A percentile compares a stretch with the other conserved stretches of the same genome.
Evolutionary conservation across 2,329 filamentous ascomycete species (phyloP).

Genomic region (Calonectria honghensis): DNA sequence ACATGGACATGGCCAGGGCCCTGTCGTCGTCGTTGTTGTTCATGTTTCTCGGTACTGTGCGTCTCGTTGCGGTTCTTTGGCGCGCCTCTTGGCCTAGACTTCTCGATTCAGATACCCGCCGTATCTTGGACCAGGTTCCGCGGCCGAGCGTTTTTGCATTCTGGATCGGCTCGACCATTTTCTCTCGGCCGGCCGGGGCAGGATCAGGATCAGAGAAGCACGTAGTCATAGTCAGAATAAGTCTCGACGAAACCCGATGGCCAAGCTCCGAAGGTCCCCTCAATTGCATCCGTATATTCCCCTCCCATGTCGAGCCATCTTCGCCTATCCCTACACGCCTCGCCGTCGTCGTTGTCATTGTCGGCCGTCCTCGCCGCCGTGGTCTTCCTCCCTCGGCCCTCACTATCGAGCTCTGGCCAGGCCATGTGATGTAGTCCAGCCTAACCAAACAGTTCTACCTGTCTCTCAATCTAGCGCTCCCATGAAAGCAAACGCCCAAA

Average conservation of each 20-base stretch:
- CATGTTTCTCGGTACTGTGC: slow-evolving; percentile 23
- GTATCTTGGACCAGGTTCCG: slow-evolving; percentile 28
- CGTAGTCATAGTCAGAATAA: slow-evolving; percentile 18
- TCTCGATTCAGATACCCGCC: slow-evolving; percentile 30
- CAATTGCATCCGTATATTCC: slow-evolving; percentile 21
- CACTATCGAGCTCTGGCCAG: neutral
- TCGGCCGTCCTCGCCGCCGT: too few species aligned
- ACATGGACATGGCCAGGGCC: slow-evolving; percentile 15
- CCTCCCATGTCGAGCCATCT: slow-evolving; percentile 15
- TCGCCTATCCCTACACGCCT: neutral
- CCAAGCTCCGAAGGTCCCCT: slow-evolving; percentile 20
- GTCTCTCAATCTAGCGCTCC: slow-evolving; percentile 39
- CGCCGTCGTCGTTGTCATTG: neutral
- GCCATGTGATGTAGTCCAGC: slow-evolving; percentile 22
- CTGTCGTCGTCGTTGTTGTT: slow-evolving; percentile 16
- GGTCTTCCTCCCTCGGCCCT: neutral
- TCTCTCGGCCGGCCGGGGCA: slow-evolving; percentile 32
- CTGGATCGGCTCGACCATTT: slow-evolving; percentile 32
- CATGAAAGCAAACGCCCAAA: slow-evolving; percentile 29
- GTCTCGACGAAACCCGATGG: slow-evolving; percentile 28
- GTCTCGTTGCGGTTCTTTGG: slow-evolving; percentile 34
- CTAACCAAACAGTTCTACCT: slow-evolving; percentile 19
- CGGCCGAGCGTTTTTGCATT: slow-evolving; percentile 32
- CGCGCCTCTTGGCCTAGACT: slow-evolving; percentile 22
- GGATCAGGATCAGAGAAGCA: slow-evolving; percentile 11